A percentile compares a stretch with the other conserved stretches of the same genome.
These are phyloP conservation scores for Podila epigama DNA, from an alignment of 192 early-diverging fungal genomes.

Conservation along the genomic window DNA sequence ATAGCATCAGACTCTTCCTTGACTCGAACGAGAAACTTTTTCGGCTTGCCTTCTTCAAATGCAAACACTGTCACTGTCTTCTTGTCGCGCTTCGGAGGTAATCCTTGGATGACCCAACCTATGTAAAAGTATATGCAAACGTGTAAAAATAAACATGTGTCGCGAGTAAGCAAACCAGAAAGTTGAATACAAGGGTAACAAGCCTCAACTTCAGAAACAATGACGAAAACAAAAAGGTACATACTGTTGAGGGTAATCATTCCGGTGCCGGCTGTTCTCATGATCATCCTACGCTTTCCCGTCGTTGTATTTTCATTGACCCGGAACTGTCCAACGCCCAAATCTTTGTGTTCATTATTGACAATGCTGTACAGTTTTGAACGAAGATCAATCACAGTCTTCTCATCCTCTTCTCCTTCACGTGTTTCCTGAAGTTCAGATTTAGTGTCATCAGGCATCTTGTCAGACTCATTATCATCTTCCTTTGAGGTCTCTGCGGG, in stretches of 20 bases:
- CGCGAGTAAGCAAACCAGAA: too few species aligned
- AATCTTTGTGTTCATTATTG: constrained; percentile 9
- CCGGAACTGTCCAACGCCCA: constrained; percentile 20
- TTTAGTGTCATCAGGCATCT: constrained; percentile 15
- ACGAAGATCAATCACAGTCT: constrained; percentile 12
- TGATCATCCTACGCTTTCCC: constrained; percentile 21
- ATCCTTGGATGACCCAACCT: constrained; percentile 23
- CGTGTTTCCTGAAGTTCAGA: constrained; percentile 9
- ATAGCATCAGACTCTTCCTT: constrained; percentile 4
- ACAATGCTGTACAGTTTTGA: constrained; percentile 3
- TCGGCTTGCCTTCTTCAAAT: constrained; percentile 15
- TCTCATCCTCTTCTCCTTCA: constrained; percentile 12
- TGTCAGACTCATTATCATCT: background rate
- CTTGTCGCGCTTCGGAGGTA: constrained; percentile 9
- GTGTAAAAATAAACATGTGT: too few species aligned
- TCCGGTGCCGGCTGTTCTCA: constrained; percentile 8
- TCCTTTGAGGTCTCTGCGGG: background rate
- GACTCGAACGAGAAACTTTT: constrained; percentile 11
- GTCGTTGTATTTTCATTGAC: constrained; percentile 11
- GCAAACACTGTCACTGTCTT: constrained; percentile 8
- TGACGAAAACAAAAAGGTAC: background rate
- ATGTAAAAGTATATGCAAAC: too few species aligned
- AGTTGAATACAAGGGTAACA: background rate
- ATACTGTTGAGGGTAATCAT: constrained; percentile 12
- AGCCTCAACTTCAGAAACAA: background rate